Conservation (phyloP, 2,329 filamentous ascomycete genomes). For the Leptodontidium sp. region DNA sequence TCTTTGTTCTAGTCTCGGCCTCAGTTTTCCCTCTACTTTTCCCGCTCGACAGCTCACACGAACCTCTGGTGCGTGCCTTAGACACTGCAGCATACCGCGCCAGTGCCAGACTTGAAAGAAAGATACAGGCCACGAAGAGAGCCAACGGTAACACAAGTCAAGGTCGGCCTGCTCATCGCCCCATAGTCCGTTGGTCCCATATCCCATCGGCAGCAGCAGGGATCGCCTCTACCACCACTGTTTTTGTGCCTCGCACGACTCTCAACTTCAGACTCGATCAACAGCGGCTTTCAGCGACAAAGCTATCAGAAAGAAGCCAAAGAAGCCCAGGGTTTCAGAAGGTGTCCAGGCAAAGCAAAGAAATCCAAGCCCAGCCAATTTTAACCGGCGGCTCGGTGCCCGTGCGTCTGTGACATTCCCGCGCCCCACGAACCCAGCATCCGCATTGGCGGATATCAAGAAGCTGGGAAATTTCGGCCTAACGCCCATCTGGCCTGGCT, state of each 20-base stretch:
- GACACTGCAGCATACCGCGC: slow-evolving; percentile 42
- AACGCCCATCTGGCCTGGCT: slow-evolving; percentile 32
- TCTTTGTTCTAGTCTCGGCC: slow-evolving; percentile 12
- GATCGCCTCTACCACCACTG: slow-evolving; percentile 10
- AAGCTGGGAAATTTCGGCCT: slow-evolving; percentile 39
- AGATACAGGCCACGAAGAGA: slow-evolving; percentile 17
- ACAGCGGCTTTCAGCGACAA: slow-evolving; percentile 22
- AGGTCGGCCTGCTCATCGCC: neutral
- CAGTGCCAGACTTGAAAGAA: slow-evolving; percentile 27
- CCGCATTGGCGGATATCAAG: slow-evolving; percentile 43
- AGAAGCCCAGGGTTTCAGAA: slow-evolving; percentile 31
- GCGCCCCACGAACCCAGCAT: slow-evolving; percentile 38
- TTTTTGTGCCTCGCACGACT: slow-evolving; percentile 2
- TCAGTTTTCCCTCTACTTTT: neutral
- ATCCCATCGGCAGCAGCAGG: slow-evolving; percentile 16
- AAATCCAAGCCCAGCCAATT: slow-evolving; percentile 27
- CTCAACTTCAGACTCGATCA: slow-evolving; percentile 27
- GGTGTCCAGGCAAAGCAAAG: slow-evolving; percentile 25
- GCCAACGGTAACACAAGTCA: slow-evolving; percentile 16
- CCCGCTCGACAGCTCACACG: slow-evolving; percentile 26
- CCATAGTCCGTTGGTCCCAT: slow-evolving; percentile 1
- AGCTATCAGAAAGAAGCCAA: slow-evolving; percentile 24
- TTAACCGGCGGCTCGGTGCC: slow-evolving; percentile 40
- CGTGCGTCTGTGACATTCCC: slow-evolving; percentile 43
- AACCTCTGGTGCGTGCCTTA: slow-evolving; percentile 46